phyloP scores from a whole-genome alignment of 1,284 basidiomycete species.

The Apiotrichum gracile region DNA sequence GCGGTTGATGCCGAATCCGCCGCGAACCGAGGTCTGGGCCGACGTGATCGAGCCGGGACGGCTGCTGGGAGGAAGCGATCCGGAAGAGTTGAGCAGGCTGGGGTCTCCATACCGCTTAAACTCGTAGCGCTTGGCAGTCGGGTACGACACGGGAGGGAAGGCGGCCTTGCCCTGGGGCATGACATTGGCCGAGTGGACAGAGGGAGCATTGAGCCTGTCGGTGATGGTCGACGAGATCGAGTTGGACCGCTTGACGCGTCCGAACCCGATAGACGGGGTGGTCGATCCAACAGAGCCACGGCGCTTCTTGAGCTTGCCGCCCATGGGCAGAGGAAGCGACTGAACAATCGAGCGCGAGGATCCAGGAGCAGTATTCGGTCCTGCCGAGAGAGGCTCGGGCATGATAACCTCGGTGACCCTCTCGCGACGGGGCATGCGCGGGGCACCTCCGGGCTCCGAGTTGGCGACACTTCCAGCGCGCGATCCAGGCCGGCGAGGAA shows the following conservation, averaged over 20 bases:
- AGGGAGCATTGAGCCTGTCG: constrained; percentile 4
- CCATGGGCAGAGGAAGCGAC: not conserved
- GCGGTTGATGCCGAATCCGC: constrained; percentile 1
- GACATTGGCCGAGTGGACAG: constrained; percentile 13
- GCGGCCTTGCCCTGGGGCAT: constrained; percentile 33
- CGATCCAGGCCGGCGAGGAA: constrained; percentile 19
- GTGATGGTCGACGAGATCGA: constrained; percentile 18
- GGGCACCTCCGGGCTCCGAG: constrained; percentile 22
- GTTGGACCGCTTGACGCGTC: constrained; percentile 27
- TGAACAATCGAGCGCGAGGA: not conserved
- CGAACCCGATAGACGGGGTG: constrained; percentile 24
- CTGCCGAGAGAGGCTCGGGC: constrained; percentile 41
- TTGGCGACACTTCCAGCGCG: constrained; percentile 26
- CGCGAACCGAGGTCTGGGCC: constrained; percentile 23
- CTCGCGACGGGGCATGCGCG: constrained; percentile 35
- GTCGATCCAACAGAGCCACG: constrained; percentile 38
- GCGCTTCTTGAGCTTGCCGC: constrained; percentile 13
- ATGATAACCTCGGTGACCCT: constrained; percentile 45
- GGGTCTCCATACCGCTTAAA: constrained; percentile 38
- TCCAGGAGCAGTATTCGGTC: not conserved
- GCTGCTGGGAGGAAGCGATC: constrained; percentile 9
- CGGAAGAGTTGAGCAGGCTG: constrained; percentile 2
- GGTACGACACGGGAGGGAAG: constrained; percentile 42
- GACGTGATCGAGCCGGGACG: constrained; percentile 44
- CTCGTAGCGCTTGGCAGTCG: constrained; percentile 44